Evolutionary conservation across 805 yeast genomes (phyloP).

Genomic region (Kregervanrija fluxuum): DNA sequence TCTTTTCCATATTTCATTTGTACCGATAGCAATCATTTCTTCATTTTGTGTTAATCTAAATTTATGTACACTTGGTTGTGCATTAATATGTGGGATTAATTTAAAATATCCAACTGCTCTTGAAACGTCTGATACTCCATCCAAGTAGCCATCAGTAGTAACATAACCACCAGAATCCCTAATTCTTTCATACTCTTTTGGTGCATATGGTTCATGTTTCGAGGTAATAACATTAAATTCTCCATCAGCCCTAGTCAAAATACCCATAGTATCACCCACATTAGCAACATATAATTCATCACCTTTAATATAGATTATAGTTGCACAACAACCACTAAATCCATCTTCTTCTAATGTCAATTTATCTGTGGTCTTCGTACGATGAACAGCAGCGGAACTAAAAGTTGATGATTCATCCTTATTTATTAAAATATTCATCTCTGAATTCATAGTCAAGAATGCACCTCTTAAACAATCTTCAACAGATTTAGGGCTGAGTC

Average conservation of each 20-base stretch:
- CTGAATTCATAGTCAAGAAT: conserved; percentile 73
- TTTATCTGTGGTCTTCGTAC: conserved; percentile 44
- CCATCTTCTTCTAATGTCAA: conserved; percentile 59
- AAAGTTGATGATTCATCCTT: conserved; percentile 36
- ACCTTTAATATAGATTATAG: conserved; percentile 72
- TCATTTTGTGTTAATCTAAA: conserved; percentile 59
- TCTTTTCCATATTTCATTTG: conserved; percentile 78
- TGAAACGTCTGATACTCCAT: conserved; percentile 75
- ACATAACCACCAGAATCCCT: conserved; percentile 90
- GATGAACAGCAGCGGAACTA: conserved; percentile 43
- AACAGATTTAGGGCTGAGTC: conserved; percentile 40
- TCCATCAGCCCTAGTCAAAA: conserved; percentile 75
- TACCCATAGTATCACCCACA: conserved; percentile 83
- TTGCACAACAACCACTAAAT: conserved; percentile 76
- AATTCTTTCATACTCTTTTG: conserved; percentile 75
- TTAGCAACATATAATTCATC: conserved; percentile 72
- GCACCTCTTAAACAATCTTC: conserved; percentile 77
- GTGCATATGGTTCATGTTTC: conserved; percentile 77
- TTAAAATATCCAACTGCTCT: conserved; percentile 90
- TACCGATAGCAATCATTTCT: conserved; percentile 79
- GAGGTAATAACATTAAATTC: conserved; percentile 66
- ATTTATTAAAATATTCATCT: conserved; percentile 57
- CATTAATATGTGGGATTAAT: conserved; percentile 78
- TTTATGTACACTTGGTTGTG: conserved; percentile 74
- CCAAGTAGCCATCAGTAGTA: conserved; percentile 74